Evolutionary conservation across 129 eudicot genomes (phyloP), one percentile per base, ranked within the genome.

Genomic region (Oenanthe sinensis): DNA sequence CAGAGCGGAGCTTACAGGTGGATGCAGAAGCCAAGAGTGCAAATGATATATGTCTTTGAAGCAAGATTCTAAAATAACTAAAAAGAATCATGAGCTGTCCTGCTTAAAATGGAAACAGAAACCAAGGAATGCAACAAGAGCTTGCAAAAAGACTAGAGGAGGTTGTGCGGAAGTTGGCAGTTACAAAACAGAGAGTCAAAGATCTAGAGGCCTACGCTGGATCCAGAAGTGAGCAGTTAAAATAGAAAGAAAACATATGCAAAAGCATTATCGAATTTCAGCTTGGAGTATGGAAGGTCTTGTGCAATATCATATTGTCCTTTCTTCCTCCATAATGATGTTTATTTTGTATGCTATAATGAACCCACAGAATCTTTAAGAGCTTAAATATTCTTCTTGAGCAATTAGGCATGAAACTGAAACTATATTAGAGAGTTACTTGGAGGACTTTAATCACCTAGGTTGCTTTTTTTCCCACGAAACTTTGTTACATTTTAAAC

Each of bases 311-410:
- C 39, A 45, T 15, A 24, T n/a, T 22, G 47, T 47, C 76, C 17
- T 74, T 26, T 43, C 77, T 74, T 74, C 58, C 77, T 74, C 40
- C 40, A 7, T n/a, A 22, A 72, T 40, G 22, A 42, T 6, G 30
- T 74, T 24, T 26, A 43, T 74, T 58, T 45, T 45, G 77, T 45
- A 26, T 33, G 49, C 26, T 46, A 54, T 52, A 75, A 26, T 77
- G 30, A 80, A 79, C 75, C 58, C 65, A 72, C 55, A 55, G 69
- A 83, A 63, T 72, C 36, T 68, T 84, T 89, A 95, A 97, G 99
- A 92, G 79, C 88, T 95, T 79, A 92, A 86, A 87, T 82, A 71
- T 89, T 88, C 96, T 73, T 95, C 99, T 69, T 94, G 88, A 75
- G 78, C 94, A 76, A 87, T 90, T 79, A 90, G 88, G 84, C 99